Evolutionary conservation across 1,284 basidiomycete species (phyloP), one percentile per base, ranked within the genome.

Genomic region (Singerocomus inundabilis): DNA sequence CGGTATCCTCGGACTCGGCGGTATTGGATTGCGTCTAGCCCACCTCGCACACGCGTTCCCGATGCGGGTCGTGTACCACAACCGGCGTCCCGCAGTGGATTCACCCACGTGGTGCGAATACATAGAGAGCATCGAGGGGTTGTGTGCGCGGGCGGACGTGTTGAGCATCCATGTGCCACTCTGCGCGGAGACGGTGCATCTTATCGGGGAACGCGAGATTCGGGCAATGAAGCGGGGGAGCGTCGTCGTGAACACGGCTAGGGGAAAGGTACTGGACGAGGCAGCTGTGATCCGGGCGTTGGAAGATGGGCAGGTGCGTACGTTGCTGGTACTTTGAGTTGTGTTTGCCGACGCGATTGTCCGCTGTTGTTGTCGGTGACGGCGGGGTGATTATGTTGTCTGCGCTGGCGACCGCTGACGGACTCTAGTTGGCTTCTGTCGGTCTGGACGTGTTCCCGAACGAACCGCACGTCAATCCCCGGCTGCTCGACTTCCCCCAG

Each of bases 381-480:
- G n/a, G n/a, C n/a, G n/a, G n/a, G n/a, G n/a, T n/a, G n/a, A n/a
- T n/a, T n/a, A n/a, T n/a, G n/a, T n/a, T n/a, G n/a, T n/a, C n/a
- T n/a, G n/a, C 16, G 6, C 15, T 7, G 21, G 15, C 31, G 13
- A 8, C 6, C 18, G 11, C 6, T n/a, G 9, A 35, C 12, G 6
- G n/a, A 5, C n/a, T 45, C 44, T 46, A 93, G 88, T 79, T 93
- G 54, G 83, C 79, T 44, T 86, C 85, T 7, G 88, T 90, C 26
- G 93, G 94, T 24, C 74, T 97, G 25, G 94, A 97, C 59, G 93
- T 96, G 26, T 96, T 81, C 73, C 90, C 91, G 5, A 79, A 93
- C 67, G 93, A 97, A 68, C 93, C 92, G 0, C 72, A 84, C 41
- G 85, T 96, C 47, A 91, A 95, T 68, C 85, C 88, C 2, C 78